Percentiles rank a stretch among this genome's conserved stretches.
Conservation (phyloP, 768 basidiomycete species). For the Megacollybia marginata region DNA sequence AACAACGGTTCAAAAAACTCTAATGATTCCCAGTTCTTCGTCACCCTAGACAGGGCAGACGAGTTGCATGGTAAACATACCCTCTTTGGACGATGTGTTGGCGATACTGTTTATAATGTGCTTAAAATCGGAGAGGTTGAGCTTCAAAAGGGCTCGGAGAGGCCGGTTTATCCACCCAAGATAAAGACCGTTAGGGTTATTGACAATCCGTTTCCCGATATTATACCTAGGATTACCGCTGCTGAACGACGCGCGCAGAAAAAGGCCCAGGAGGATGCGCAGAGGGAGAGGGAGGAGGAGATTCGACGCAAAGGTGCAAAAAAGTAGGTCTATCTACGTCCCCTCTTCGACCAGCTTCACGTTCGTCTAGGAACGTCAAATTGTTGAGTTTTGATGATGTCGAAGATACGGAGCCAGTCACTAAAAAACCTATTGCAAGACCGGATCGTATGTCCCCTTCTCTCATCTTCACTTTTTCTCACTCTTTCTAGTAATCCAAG, state of each 20-base stretch:
- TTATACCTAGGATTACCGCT: constrained; percentile 93
- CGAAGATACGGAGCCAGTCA: constrained; percentile 45
- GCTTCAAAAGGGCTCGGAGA: constrained; percentile 54
- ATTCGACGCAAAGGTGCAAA: constrained; percentile 72
- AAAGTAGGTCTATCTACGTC: constrained; percentile 71
- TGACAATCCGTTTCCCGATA: constrained; percentile 94
- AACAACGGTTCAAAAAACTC: constrained; percentile 81
- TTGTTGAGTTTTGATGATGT: constrained; percentile 83
- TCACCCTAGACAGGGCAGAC: constrained; percentile 93
- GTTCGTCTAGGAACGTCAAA: constrained; percentile 70
- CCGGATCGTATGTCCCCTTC: constrained; percentile 63
- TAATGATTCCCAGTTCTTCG: constrained; percentile 93
- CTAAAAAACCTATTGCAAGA: constrained; percentile 78
- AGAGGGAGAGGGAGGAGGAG: constrained; percentile 72
- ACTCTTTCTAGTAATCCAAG: constrained; percentile 27
- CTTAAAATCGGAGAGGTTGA: constrained; percentile 89
- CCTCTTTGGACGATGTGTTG: constrained; percentile 83
- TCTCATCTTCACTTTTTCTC: constrained; percentile 2
- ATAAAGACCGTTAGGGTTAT: constrained; percentile 79
- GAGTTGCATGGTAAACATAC: constrained; percentile 95
- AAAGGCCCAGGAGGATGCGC: constrained; percentile 67
- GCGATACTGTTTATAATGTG: constrained; percentile 90
- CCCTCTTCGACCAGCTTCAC: too few relatives aligned
- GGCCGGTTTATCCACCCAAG: constrained; percentile 86
- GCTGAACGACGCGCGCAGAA: constrained; percentile 84